Percentiles rank a stretch among this genome's conserved stretches.
These are phyloP conservation scores for Laburnicola sp. DNA, from an alignment of 2,329 filamentous ascomycete genomes.

Conservation along the genomic window DNA sequence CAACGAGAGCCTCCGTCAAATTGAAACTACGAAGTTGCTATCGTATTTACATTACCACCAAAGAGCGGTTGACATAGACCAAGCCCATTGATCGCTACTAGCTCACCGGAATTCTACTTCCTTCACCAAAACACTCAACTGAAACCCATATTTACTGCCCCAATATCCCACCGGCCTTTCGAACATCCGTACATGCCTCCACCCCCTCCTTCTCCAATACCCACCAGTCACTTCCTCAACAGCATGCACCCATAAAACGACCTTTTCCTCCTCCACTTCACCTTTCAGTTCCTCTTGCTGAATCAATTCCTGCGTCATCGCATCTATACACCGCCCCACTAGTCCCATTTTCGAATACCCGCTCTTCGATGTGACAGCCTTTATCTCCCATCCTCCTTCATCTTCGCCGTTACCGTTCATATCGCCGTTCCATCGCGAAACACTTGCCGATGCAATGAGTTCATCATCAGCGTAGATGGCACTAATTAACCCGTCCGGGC, in stretches of 20 bases:
- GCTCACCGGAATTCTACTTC: neutral
- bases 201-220: conserved; percentile 12
- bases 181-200: conserved; percentile 1
- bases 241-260: conserved; percentile 9
- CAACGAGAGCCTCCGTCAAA: neutral
- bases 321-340: neutral
- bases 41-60: neutral
- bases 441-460: conserved; percentile 3
- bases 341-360: conserved; percentile 2
- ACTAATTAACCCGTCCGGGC: neutral
- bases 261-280: neutral
- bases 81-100: too few relatives aligned
- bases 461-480: neutral
- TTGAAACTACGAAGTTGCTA: neutral
- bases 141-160: neutral
- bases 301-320: neutral
- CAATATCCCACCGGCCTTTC: neutral
- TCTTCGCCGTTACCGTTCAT: neutral
- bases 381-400: conserved; percentile 10
- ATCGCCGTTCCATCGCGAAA: conserved; percentile 1
- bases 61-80: too few relatives aligned
- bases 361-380: conserved; percentile 3
- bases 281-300: neutral
- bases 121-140: neutral
- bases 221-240: conserved; percentile 9